Evolutionary conservation across 108 stramenopile genomes (phyloP).

Genomic region (Stephanodiscus triporus): DNA sequence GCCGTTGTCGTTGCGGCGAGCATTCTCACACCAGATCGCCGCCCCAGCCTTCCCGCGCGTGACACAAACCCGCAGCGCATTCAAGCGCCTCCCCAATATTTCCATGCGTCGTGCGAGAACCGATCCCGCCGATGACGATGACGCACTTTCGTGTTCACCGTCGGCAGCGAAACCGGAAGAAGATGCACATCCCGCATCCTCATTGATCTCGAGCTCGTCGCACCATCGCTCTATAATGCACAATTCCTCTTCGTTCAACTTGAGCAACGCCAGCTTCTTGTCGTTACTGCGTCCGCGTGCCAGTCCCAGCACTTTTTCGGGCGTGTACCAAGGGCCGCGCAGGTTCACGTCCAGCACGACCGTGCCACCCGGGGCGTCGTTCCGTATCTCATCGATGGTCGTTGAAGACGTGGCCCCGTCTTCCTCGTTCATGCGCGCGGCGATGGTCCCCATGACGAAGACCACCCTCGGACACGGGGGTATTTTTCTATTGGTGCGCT

Average conservation of each 20-base stretch:
- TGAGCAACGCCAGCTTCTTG: constrained; percentile 42
- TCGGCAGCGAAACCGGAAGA: background rate
- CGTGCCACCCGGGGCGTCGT: constrained; percentile 35
- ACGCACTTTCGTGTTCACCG: too few relatives aligned
- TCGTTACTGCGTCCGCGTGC: constrained; percentile 19
- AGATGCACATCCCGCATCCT: too few relatives aligned
- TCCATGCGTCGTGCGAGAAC: constrained; percentile 37
- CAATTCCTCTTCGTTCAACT: constrained; percentile 58
- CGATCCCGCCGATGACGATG: constrained; percentile 14
- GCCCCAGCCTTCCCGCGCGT: constrained; percentile 49
- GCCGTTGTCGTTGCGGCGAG: background rate
- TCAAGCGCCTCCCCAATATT: constrained; percentile 18
- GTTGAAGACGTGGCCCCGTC: constrained; percentile 43
- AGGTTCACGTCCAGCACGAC: constrained; percentile 55
- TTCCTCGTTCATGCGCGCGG: constrained; percentile 21
- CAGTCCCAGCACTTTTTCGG: constrained; percentile 27
- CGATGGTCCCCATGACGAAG: constrained; percentile 50
- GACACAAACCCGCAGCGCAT: constrained; percentile 48
- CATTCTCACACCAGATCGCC: constrained; percentile 27
- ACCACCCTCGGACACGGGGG: background rate
- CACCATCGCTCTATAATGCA: constrained; percentile 32
- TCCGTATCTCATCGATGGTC: constrained; percentile 25
- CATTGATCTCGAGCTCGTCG: too few relatives aligned
- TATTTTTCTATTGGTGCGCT: background rate
- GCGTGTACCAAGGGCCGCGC: constrained; percentile 48